These are phyloP conservation scores for Lignosus rhinocerotis DNA, from an alignment of 1,284 basidiomycete genomes.

Conservation along the genomic window DNA sequence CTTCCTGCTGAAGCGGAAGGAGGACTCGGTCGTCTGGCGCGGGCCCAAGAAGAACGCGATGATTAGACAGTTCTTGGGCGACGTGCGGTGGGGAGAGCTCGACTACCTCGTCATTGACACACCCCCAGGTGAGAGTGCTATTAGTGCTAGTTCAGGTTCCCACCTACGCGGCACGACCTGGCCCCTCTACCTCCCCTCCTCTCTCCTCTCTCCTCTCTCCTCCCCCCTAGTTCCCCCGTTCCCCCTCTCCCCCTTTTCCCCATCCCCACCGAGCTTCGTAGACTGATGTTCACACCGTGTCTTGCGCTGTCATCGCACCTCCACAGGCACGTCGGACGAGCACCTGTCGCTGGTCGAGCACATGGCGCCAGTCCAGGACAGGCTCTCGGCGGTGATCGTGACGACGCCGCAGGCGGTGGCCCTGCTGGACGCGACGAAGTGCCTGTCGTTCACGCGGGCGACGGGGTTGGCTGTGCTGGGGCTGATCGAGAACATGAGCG, in stretches of 20 bases:
- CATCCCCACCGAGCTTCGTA: slow-evolving; percentile 6
- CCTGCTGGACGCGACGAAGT: slow-evolving; percentile 93
- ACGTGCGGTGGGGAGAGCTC: slow-evolving; percentile 95
- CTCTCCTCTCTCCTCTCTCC: background rate
- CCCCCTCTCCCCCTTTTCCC: slow-evolving; percentile 7
- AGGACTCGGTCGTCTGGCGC: slow-evolving; percentile 96
- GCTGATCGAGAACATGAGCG: slow-evolving; percentile 98
- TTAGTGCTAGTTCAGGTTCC: slow-evolving; percentile 5
- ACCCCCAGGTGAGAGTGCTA: slow-evolving; percentile 75
- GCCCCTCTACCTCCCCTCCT: background rate
- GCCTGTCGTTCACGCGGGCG: slow-evolving; percentile 90
- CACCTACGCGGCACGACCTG: background rate
- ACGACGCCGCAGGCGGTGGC: slow-evolving; percentile 98
- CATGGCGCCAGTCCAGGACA: slow-evolving; percentile 81
- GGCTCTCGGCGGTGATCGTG: slow-evolving; percentile 85
- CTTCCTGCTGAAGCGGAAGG: slow-evolving; percentile 87
- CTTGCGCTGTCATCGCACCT: background rate
- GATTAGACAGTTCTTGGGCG: slow-evolving; percentile 96
- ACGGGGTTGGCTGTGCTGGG: slow-evolving; percentile 90
- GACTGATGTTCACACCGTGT: slow-evolving; percentile 2
- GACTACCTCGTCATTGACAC: slow-evolving; percentile 98
- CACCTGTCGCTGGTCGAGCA: slow-evolving; percentile 96
- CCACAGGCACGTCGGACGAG: slow-evolving; percentile 93
- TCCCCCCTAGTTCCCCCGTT: no score
- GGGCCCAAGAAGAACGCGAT: slow-evolving; percentile 99